Percentiles rank a stretch among this genome's conserved stretches.
phyloP scores from a whole-genome alignment of 257 asterid genomes.

The Solanum habrochaites region DNA sequence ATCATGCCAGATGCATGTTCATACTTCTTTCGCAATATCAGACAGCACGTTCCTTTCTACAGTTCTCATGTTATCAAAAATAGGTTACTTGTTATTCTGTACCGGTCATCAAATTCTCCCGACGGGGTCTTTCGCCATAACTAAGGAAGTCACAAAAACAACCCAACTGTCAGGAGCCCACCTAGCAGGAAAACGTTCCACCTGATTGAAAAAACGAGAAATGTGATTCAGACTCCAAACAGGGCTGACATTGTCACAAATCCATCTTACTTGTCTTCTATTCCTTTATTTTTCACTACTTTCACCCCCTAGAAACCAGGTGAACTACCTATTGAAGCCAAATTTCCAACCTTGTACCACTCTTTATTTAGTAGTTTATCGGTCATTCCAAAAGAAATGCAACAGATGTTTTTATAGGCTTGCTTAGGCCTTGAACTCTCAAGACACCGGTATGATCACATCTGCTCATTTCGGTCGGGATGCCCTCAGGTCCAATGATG shows the following conservation, averaged over 20 bases:
- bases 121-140: too few relatives aligned
- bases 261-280: background rate
- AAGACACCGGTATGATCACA: background rate
- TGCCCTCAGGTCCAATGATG: too few relatives aligned
- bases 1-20: background rate
- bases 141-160: conserved; percentile 10
- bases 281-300: background rate
- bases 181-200: conserved; percentile 3
- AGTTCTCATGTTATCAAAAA: background rate
- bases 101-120: too few relatives aligned
- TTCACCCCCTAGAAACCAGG: background rate
- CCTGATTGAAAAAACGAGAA: conserved; percentile 9
- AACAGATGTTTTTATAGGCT: background rate
- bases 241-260: background rate
- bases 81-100: background rate
- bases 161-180: too few relatives aligned
- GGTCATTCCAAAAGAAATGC: background rate
- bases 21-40: background rate
- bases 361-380: background rate
- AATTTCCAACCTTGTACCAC: background rate
- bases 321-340: background rate
- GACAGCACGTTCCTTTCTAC: background rate
- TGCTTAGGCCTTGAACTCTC: background rate
- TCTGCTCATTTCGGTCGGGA: too few relatives aligned
- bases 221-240: background rate